Base-by-base conservation (phyloP, 768 basidiomycete genomes). In the Tephrocybe sp. region DNA sequence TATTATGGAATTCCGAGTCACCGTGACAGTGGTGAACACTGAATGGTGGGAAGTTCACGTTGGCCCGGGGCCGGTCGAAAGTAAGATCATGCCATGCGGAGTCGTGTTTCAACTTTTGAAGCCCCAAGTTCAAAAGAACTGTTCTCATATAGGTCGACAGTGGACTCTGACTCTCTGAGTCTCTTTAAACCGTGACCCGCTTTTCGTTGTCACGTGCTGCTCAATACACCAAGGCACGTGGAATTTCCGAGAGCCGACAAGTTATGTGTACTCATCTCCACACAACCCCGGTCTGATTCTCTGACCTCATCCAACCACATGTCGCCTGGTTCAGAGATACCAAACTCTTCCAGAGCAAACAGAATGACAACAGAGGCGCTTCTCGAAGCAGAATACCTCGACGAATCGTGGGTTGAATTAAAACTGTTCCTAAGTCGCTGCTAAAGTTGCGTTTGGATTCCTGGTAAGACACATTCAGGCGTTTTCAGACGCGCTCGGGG, bases 401-500 rank as follows among this genome's bases (percentile, higher is more conserved):
- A 91, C 56, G 86, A 90, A 64, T 72, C 75, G 91, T 92, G 57
- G 57, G 83, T 66, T 40, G 19, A 16, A n/a, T 22, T 18, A 41
- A n/a, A 10, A 45, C 31, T 47, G 30, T 42, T 27, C 22, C 30
- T 40, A 29, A 11, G 42, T 27, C 29, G 22, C 4, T 33, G 24
- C 4, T 23, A 25, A 36, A n/a, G 16, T 38, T 56, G 39, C 49
- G 37, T 46, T 46, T 42, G 36, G 39, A 49, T 29, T n/a, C n/a
- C 44, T 37, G 29, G 29, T 11, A 48, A 76, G 76, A 11, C 75
- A 77, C 56, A 83, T 95, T 37, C 76, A 77, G 47, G 84, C 90
- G 1, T 97, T 95, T 64, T 79, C 78, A 16, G 77, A 85, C 52
- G 92, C 91, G 2, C 70, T 97, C 15, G 69, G 72, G 18, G 66